phyloP scores from a whole-genome alignment of 2,329 filamentous ascomycete genomes.

The Ceratocystis alfenasii region DNA sequence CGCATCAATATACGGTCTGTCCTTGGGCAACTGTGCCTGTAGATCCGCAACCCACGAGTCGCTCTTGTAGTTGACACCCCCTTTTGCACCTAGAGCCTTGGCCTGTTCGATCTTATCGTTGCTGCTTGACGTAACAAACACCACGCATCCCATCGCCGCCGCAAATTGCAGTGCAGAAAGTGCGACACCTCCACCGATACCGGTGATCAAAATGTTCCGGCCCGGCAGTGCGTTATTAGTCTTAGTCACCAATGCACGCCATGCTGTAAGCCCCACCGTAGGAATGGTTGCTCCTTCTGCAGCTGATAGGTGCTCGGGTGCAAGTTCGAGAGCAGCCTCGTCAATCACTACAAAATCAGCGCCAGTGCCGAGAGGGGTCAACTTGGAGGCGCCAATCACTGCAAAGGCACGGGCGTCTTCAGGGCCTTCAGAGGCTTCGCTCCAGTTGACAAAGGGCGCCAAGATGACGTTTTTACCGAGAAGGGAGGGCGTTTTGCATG shows the following conservation, averaged over 20 bases:
- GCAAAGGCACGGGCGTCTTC: slow-evolving; percentile 50
- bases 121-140: slow-evolving; percentile 71
- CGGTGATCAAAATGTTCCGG: slow-evolving; percentile 71
- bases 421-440: slow-evolving; percentile 56
- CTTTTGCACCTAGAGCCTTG: slow-evolving; percentile 57
- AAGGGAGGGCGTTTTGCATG: slow-evolving; percentile 31
- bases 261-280: slow-evolving; percentile 74
- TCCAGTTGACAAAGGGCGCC: slow-evolving; percentile 70
- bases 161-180: slow-evolving; percentile 71
- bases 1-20: slow-evolving; percentile 61
- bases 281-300: slow-evolving; percentile 75
- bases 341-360: slow-evolving; percentile 61
- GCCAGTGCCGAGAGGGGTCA: slow-evolving; percentile 53
- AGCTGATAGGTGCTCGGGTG: slow-evolving; percentile 58
- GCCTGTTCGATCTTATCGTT: slow-evolving; percentile 65
- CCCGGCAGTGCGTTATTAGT: slow-evolving; percentile 50
- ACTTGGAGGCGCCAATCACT: slow-evolving; percentile 57
- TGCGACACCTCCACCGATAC: slow-evolving; percentile 86
- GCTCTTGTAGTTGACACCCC: slow-evolving; percentile 72
- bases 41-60: slow-evolving; percentile 73
- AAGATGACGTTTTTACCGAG: slow-evolving; percentile 61
- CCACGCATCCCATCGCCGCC: slow-evolving; percentile 58
- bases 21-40: slow-evolving; percentile 46
- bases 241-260: slow-evolving; percentile 76
- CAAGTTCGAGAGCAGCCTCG: slow-evolving; percentile 61